phyloP scores from a whole-genome alignment of 306 rosid species.

The Quercus gilva region DNA sequence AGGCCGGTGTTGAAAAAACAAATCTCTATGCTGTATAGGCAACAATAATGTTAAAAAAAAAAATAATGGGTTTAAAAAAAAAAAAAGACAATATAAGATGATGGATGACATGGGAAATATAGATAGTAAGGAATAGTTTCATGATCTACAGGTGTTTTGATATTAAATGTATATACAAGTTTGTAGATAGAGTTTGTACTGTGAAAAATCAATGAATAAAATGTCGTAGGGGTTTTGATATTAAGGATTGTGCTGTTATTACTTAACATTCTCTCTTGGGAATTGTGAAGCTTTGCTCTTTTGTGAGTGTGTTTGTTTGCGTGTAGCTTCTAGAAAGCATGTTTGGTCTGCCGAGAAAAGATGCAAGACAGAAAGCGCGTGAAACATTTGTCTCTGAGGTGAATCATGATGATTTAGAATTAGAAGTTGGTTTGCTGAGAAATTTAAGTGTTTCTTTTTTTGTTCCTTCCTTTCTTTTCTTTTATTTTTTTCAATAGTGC shows the following conservation, averaged over 20 bases:
- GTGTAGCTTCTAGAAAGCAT: background rate
- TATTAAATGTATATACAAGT: constrained; percentile 9
- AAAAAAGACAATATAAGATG: background rate
- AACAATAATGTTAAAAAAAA: constrained; percentile 15
- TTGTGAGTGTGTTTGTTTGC: background rate
- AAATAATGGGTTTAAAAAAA: background rate
- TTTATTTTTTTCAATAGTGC: no score
- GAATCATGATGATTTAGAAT: no score
- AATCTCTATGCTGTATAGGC: constrained; percentile 42
- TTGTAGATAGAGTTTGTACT: background rate
- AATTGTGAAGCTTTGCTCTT: background rate
- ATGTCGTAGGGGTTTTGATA: background rate
- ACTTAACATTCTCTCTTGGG: background rate
- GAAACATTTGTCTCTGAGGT: no score
- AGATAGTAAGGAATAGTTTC: background rate
- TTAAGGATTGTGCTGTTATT: background rate
- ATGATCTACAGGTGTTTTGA: background rate
- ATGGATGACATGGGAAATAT: constrained; percentile 6
- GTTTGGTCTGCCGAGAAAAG: background rate
- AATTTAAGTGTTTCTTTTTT: no score
- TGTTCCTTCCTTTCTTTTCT: no score
- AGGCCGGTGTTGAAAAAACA: constrained; percentile 46
- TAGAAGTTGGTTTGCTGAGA: no score
- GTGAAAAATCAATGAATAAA: constrained; percentile 9
- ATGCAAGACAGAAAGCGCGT: no score